Percentiles rank a stretch among this genome's conserved stretches.
Evolutionary conservation across 306 rosid species (phyloP).

Genomic region (Begonia peltatifolia): DNA sequence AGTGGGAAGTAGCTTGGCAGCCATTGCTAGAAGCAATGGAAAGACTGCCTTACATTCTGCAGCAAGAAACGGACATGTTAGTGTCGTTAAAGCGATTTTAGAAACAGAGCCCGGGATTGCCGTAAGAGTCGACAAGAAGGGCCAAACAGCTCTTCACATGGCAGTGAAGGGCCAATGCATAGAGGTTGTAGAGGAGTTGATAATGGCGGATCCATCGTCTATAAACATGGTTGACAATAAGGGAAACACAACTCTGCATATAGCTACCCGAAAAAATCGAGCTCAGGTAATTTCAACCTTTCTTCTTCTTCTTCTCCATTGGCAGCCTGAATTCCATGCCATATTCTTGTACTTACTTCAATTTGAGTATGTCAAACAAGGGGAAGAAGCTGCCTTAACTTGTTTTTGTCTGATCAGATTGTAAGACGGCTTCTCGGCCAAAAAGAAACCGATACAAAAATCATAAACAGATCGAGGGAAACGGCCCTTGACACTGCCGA

Average conservation of each 20-base stretch:
- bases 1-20: slow-evolving; percentile 65
- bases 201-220: slow-evolving; percentile 40
- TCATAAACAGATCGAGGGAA: slow-evolving; percentile 56
- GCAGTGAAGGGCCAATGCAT: slow-evolving; percentile 81
- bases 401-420: slow-evolving; percentile 33
- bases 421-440: slow-evolving; percentile 44
- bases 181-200: slow-evolving; percentile 62
- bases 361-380: neutral
- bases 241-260: slow-evolving; percentile 75
- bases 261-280: slow-evolving; percentile 77
- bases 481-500: slow-evolving; percentile 93
- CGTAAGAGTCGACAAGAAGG: slow-evolving; percentile 64
- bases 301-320: neutral
- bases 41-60: slow-evolving; percentile 92
- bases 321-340: too few species aligned
- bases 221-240: slow-evolving; percentile 65
- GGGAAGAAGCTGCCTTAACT: too few species aligned
- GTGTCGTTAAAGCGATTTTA: slow-evolving; percentile 47
- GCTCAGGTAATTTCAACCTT: slow-evolving; percentile 31
- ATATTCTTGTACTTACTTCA: neutral
- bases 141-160: slow-evolving; percentile 97
- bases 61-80: slow-evolving; percentile 79
- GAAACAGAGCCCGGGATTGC: slow-evolving; percentile 47
- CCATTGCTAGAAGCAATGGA: slow-evolving; percentile 87
- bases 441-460: slow-evolving; percentile 28